Evolutionary conservation across 2,329 filamentous ascomycete genomes (phyloP).

Genomic region (Penicillium sp.): DNA sequence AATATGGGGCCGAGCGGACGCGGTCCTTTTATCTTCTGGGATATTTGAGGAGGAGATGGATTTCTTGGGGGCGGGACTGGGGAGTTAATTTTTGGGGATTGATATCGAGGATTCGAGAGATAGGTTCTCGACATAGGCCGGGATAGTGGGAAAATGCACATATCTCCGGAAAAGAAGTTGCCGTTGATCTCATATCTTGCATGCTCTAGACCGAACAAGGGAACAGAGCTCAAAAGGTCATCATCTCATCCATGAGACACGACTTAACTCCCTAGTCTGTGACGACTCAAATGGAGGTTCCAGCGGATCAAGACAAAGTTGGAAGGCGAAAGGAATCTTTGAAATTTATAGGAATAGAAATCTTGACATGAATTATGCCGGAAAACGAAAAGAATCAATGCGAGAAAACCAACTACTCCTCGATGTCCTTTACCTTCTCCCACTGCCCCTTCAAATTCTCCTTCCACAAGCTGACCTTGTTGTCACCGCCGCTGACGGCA

Average conservation of each 20-base stretch:
- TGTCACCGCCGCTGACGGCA: constrained; percentile 90
- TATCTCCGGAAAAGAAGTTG: not conserved
- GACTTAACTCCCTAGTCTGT: not conserved
- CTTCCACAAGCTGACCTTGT: constrained; percentile 98
- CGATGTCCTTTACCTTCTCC: constrained; percentile 96
- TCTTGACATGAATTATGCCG: constrained; percentile 15
- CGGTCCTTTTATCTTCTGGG: constrained; percentile 40
- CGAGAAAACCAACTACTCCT: constrained; percentile 61
- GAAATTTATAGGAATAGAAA: constrained; percentile 8
- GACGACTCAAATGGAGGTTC: not conserved
- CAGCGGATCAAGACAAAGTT: not conserved
- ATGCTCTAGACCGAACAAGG: not conserved
- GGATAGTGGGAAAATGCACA: not conserved
- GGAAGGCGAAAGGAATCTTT: not conserved
- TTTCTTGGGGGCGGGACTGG: not conserved
- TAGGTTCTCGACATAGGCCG: too few relatives aligned
- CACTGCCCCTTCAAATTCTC: constrained; percentile 95
- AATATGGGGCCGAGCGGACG: constrained; percentile 15
- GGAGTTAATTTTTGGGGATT: not conserved
- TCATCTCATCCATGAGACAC: not conserved
- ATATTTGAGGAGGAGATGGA: constrained; percentile 12
- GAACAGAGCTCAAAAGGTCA: not conserved
- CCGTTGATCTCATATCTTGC: not conserved
- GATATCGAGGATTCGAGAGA: too few relatives aligned
- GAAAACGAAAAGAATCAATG: constrained; percentile 20